A percentile compares a stretch with the other conserved stretches of the same genome.
Evolutionary conservation across 2,329 filamentous ascomycete species (phyloP).

Genomic region (Arthroderma sp.): DNA sequence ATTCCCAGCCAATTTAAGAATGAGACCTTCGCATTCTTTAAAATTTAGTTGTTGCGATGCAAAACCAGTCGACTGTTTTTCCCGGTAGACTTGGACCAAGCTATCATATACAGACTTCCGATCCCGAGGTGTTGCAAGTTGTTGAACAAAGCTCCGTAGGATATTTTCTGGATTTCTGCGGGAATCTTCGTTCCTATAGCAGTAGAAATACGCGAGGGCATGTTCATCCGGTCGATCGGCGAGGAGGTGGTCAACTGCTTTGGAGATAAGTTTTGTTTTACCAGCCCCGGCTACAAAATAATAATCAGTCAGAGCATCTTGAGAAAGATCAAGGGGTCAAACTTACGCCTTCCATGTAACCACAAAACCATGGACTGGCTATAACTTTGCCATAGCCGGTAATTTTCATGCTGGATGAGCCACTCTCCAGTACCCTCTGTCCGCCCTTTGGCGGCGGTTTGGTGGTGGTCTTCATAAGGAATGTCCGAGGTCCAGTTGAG

Average conservation of each 20-base stretch:
- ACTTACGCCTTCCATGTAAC: conserved; percentile 16
- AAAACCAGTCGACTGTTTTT: conserved; percentile 2
- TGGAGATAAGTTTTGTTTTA: conserved; percentile 9
- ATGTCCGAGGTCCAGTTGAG: conserved; percentile 16
- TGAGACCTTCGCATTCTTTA: conserved; percentile 3
- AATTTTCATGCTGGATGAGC: conserved; percentile 10
- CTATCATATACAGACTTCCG: not conserved
- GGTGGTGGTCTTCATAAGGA: conserved; percentile 12
- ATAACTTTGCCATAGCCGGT: conserved; percentile 11
- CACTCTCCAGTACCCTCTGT: conserved; percentile 12
- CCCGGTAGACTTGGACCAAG: conserved; percentile 2
- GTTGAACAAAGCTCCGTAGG: conserved; percentile 7
- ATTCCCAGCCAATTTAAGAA: not conserved
- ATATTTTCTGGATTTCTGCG: conserved; percentile 5
- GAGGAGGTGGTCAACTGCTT: conserved; percentile 5
- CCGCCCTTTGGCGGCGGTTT: conserved; percentile 6
- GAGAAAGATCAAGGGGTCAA: not conserved
- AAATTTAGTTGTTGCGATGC: conserved; percentile 2
- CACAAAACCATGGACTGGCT: conserved; percentile 13
- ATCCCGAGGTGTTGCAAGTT: conserved; percentile 5
- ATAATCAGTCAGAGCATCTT: not conserved
- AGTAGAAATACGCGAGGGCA: conserved; percentile 10
- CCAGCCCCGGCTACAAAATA: conserved; percentile 7
- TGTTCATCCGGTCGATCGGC: not conserved
- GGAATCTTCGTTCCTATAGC: conserved; percentile 8